These are phyloP conservation scores for Aspergillus versicolor DNA, from an alignment of 2,329 filamentous ascomycete genomes.

Conservation along the genomic window DNA sequence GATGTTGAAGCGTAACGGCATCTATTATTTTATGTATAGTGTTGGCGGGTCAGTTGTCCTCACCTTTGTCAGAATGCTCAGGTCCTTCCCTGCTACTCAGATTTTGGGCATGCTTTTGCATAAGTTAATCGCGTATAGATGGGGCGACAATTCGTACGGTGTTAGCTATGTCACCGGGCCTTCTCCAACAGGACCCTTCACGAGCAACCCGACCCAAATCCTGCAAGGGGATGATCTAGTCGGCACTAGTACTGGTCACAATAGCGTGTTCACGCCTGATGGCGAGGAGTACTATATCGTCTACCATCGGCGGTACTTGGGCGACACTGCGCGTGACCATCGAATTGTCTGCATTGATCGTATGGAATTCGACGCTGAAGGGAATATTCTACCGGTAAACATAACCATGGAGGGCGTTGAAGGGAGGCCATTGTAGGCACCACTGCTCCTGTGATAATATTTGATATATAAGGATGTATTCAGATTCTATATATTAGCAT, in stretches of 20 bases:
- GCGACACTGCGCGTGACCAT: slow-evolving; percentile 48
- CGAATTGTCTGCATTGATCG: slow-evolving; percentile 50
- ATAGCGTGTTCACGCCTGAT: slow-evolving; percentile 42
- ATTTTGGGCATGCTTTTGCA: not conserved
- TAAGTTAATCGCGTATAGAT: slow-evolving; percentile 25
- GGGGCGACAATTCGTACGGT: slow-evolving; percentile 48
- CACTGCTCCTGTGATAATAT: not conserved
- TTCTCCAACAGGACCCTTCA: slow-evolving; percentile 46
- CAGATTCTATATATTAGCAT: not conserved
- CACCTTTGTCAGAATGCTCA: too few relatives aligned
- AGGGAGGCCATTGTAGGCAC: slow-evolving; percentile 16
- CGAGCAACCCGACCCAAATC: slow-evolving; percentile 36
- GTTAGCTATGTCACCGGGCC: slow-evolving; percentile 46
- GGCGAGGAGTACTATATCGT: slow-evolving; percentile 47
- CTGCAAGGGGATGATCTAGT: slow-evolving; percentile 28
- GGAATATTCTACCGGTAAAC: slow-evolving; percentile 43
- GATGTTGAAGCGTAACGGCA: slow-evolving; percentile 45
- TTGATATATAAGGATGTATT: not conserved
- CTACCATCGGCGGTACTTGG: slow-evolving; percentile 48
- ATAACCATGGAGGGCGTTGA: slow-evolving; percentile 37
- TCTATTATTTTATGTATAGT: slow-evolving; percentile 49
- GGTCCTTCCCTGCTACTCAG: not conserved
- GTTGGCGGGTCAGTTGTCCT: slow-evolving; percentile 35
- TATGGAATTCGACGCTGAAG: slow-evolving; percentile 48
- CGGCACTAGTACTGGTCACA: slow-evolving; percentile 41